Evolutionary conservation across 306 rosid species (phyloP), one percentile per base, ranked within the genome.

Genomic region (Leucaena leucocephala): DNA sequence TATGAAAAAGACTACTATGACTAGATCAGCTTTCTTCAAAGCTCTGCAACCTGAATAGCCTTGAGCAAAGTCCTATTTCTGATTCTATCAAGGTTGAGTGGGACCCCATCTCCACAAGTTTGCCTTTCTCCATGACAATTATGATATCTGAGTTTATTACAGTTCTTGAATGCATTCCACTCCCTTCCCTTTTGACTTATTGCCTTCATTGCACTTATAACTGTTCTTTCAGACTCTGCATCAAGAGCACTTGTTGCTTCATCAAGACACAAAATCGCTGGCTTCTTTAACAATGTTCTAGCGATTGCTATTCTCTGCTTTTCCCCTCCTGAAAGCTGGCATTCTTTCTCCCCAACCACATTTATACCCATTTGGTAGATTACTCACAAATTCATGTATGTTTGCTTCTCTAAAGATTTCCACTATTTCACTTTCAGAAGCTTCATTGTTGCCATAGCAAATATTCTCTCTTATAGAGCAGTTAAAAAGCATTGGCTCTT

Each of bases 171-270:
- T 85, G 55, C 61, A 77, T 77, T 50, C 84, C 88, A 52, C 57
- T 84, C 7, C 69, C 84, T 33, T 33, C 76, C 87, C 69, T 84
- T 86, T 78, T 55, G 71, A 54, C 80, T 84, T 71, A 87, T 85
- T 40, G 92, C 81, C 73, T 81, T 89, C 82, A 93, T 80, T 76
- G 98, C 91, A 11, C 71, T 89, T 65, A 91, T 86, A 16, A 91
- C 81, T 66, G 77, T 82, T 89, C 85, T 85, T 84, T 93, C 98
- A 17, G 97, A 91, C 71, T 93, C 95, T 7, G 92, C 90, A 90
- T 93, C 97, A 21, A 93, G 92, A 49, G 97, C 95, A 87, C 98
- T 93, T 40, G 98, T 93, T 87, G 98, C 97, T 90, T 93, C 97
- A 52, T 93, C 98, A 6, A 93, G 88, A 21, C 90, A 92, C 81